phyloP scores from a whole-genome alignment of 306 rosid genomes.

The Begonia peltatifolia region DNA sequence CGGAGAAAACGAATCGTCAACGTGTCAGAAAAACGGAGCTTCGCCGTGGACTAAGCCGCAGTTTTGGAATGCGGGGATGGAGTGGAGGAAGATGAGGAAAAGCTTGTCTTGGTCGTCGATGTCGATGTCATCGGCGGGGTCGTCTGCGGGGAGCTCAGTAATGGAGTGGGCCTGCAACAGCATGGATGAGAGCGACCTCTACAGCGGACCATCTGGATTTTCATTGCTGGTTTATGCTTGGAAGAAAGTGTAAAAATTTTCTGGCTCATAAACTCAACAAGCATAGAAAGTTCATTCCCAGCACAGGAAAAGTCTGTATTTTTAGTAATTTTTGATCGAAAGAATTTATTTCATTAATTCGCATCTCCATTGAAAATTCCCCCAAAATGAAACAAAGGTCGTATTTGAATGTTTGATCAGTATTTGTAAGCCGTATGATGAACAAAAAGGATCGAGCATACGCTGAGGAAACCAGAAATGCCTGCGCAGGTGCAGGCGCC shows the following conservation, averaged over 20 bases:
- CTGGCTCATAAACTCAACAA: too few species aligned
- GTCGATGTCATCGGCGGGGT: constrained; percentile 63
- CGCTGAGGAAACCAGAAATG: too few species aligned
- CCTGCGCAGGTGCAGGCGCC: too few species aligned
- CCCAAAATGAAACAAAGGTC: too few species aligned
- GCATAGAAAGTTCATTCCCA: too few species aligned
- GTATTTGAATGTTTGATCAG: too few species aligned
- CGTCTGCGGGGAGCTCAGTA: constrained; percentile 59
- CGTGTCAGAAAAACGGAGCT: constrained; percentile 14
- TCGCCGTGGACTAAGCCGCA: constrained; percentile 32
- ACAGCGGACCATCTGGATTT: constrained; percentile 50
- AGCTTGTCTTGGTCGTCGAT: constrained; percentile 64
- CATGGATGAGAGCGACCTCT: constrained; percentile 61
- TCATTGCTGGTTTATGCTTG: constrained; percentile 77
- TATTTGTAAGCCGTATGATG: too few species aligned
- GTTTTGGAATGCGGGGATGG: constrained; percentile 38
- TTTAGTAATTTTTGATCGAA: too few species aligned
- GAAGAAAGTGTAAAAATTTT: constrained; percentile 17
- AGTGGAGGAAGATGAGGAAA: constrained; percentile 48
- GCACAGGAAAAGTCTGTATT: too few species aligned
- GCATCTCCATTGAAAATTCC: too few species aligned
- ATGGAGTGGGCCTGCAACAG: constrained; percentile 65
- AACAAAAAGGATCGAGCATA: too few species aligned
- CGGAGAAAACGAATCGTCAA: constrained; percentile 7
- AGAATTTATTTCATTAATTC: too few species aligned